Base-by-base conservation (phyloP, 2,329 filamentous ascomycete genomes). In the Penicillium sp. region DNA sequence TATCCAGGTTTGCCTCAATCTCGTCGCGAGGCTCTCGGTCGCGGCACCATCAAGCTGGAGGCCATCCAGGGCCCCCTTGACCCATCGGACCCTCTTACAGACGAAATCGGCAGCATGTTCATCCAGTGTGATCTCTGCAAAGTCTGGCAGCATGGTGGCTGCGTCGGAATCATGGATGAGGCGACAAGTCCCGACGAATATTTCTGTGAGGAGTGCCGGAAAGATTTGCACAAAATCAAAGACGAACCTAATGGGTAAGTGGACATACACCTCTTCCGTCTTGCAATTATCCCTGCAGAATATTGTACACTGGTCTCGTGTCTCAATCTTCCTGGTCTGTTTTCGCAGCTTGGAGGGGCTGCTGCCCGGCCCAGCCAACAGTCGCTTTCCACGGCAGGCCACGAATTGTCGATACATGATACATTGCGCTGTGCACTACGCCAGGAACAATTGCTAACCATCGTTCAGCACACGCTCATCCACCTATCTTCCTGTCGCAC, bases 131-230 rank as follows among this genome's bases (percentile, higher is more conserved):
- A 97, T 76, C 82, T 90, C 60, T 99, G 94, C 80, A 95, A 96
- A 72, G 94, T 97, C 59, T 99, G 93, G 94, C 94, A 99, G 73
- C 94, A 99, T 72, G 94, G 94, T 67, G 93, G 92, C 56, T 99
- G 94, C 70, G 93, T 99, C 55, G 93, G 94, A 56, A 96, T 99
- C 68, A 92, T 96, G 78, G 94, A 94, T 63, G 93, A 96, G 74
- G 88, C 90, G 63, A 88, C 89, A 72, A 93, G 90, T 61, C 94
- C 94, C 9, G 93, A 97, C 50, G 92, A 97, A 74, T 99, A 99
- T 78, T 99, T 94, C 71, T 99, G 94, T 76, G 94, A 99, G 77
- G 84, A 91, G 73, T 99, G 94, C 76, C 87, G 89, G 62, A 92
- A 92, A 70, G 92, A 96, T 71, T 82, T 96, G 48, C 94, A 99